Conservation (phyloP, 164 flowering plant species). For the Vitis rotundifolia region DNA sequence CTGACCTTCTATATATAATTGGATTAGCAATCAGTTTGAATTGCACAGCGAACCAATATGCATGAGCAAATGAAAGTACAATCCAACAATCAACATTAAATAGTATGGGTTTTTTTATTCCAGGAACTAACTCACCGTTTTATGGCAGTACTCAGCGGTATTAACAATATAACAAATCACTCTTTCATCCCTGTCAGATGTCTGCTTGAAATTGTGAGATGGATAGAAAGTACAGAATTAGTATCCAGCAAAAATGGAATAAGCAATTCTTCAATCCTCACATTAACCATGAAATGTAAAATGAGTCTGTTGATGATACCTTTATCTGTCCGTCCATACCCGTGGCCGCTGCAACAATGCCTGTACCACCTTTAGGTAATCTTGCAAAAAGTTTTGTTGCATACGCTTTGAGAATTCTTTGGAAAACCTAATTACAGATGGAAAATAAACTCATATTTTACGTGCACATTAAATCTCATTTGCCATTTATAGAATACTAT, state of each 20-base stretch:
- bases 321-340: conserved; percentile 98
- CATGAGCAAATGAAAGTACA: background rate
- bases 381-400: conserved; percentile 80
- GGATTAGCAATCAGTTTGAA: background rate
- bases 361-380: conserved; percentile 93
- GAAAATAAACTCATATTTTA: conserved; percentile 2
- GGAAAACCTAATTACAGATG: conserved; percentile 60
- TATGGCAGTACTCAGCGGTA: conserved; percentile 96
- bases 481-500: too few relatives aligned
- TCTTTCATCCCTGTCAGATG: conserved; percentile 87
- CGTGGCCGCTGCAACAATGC: conserved; percentile 96
- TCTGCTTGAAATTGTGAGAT: conserved; percentile 43
- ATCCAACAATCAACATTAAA: too few relatives aligned
- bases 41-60: background rate
- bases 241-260: background rate
- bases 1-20: background rate
- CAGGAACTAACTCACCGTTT: conserved; percentile 65
- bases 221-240: conserved; percentile 4
- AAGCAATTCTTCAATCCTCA: background rate
- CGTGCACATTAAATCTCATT: too few relatives aligned
- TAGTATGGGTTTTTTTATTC: background rate
- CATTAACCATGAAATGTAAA: conserved; percentile 6
- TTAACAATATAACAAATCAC: conserved; percentile 90
- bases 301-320: conserved; percentile 37
- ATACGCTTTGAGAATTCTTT: conserved; percentile 87